Percentiles rank a stretch among this genome's conserved stretches.
phyloP scores from a whole-genome alignment of 2,329 filamentous ascomycete genomes.

The Phaeosphaeriaceae sp. region DNA sequence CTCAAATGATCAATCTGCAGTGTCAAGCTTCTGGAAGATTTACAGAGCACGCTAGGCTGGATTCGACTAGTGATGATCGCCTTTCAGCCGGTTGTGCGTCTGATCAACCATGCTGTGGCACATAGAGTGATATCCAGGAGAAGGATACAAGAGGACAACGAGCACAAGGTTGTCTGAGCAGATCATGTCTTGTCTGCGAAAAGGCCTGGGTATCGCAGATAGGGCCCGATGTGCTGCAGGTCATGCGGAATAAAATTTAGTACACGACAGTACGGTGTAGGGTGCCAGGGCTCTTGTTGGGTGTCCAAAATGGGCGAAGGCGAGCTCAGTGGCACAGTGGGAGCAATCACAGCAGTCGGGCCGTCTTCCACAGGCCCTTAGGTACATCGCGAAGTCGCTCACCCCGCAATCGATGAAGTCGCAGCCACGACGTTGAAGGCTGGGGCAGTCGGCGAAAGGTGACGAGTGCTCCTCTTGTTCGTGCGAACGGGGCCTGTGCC shows the following conservation, averaged over 20 bases:
- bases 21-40: constrained; percentile 34
- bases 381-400: constrained; percentile 12
- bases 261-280: not conserved
- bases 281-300: not conserved
- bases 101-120: constrained; percentile 22
- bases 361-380: constrained; percentile 17
- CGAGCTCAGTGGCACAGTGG: constrained; percentile 9
- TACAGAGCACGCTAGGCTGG: constrained; percentile 17
- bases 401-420: constrained; percentile 9
- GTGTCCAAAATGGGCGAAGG: not conserved
- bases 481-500: constrained; percentile 5
- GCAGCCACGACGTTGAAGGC: not conserved
- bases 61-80: constrained; percentile 19
- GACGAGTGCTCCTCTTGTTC: not conserved
- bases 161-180: constrained; percentile 6
- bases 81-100: constrained; percentile 13
- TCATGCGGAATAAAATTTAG: not conserved
- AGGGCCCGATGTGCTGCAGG: not conserved
- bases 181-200: not conserved
- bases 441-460: not conserved
- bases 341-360: constrained; percentile 22
- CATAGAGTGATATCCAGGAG: constrained; percentile 23
- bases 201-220: not conserved
- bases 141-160: constrained; percentile 19
- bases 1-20: constrained; percentile 10